These are phyloP conservation scores for Candida maesae DNA, from an alignment of 805 yeast genomes.

Conservation along the genomic window DNA sequence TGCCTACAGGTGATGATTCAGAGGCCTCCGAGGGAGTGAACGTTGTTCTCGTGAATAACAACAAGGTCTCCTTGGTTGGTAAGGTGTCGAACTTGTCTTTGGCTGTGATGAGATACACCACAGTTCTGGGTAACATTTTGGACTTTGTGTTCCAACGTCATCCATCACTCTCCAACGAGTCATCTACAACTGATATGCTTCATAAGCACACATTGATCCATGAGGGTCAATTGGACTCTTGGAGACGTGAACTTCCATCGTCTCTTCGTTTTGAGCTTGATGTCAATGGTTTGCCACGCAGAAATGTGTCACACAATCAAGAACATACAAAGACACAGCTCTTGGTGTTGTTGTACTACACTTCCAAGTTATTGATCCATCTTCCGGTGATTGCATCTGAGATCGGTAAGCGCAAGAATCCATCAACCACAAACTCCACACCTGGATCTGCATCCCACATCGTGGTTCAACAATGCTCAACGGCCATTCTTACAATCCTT, in stretches of 20 bases:
- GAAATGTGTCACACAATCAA: conserved; percentile 22
- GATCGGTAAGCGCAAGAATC: conserved; percentile 21
- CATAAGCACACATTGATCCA: conserved; percentile 35
- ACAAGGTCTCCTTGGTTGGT: conserved; percentile 61
- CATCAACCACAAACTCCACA: conserved; percentile 20
- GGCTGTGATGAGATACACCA: conserved; percentile 63
- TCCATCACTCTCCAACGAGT: conserved; percentile 4
- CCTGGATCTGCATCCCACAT: conserved; percentile 53
- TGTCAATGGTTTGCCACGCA: conserved; percentile 45
- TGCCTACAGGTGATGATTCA: conserved; percentile 56
- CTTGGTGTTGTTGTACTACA: conserved; percentile 55
- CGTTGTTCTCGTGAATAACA: conserved; percentile 55
- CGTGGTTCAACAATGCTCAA: conserved; percentile 64
- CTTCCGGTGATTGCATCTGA: conserved; percentile 52
- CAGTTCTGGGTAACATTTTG: conserved; percentile 68
- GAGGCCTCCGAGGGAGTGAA: conserved; percentile 46
- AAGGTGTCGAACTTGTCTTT: conserved; percentile 63
- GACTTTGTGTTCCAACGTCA: conserved; percentile 66
- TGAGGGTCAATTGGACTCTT: conserved; percentile 71
- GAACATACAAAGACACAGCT: conserved; percentile 29
- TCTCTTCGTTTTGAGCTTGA: conserved; percentile 62
- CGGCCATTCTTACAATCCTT: conserved; percentile 53
- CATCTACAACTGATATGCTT: conserved; percentile 16
- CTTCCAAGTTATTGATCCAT: conserved; percentile 60
- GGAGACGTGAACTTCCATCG: conserved; percentile 70